phyloP scores from a whole-genome alignment of 352 stramenopile genomes.

The Phytophthora quininea region DNA sequence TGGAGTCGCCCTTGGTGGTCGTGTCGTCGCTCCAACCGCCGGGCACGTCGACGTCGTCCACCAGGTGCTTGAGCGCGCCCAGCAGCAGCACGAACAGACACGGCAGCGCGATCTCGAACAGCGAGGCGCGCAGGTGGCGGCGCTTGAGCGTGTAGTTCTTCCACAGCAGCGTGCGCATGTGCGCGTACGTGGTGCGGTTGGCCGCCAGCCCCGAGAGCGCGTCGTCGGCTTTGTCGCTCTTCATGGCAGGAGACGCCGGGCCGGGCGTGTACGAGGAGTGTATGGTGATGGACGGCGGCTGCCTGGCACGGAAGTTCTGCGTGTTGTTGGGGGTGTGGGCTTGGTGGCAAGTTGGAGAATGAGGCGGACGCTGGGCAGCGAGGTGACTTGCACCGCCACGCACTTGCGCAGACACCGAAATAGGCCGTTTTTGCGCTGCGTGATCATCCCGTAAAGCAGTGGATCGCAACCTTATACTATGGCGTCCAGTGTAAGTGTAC shows the following conservation, averaged over 20 bases:
- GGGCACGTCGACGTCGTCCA: slow-evolving; percentile 50
- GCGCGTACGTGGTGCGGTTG: slow-evolving; percentile 20
- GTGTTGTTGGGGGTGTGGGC: not conserved
- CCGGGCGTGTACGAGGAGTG: not conserved
- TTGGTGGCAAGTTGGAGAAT: not conserved
- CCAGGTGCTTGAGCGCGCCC: slow-evolving; percentile 53
- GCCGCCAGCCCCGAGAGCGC: slow-evolving; percentile 5
- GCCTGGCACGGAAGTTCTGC: no score
- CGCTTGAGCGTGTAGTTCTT: slow-evolving; percentile 75
- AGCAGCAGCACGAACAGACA: slow-evolving; percentile 65
- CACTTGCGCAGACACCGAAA: not conserved
- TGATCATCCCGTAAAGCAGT: no score
- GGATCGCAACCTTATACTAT: no score
- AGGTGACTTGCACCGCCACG: not conserved
- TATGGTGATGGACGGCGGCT: not conserved
- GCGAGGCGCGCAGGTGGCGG: slow-evolving; percentile 46
- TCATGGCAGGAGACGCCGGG: slow-evolving; percentile 8
- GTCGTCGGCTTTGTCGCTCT: slow-evolving; percentile 3
- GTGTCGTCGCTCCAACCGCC: slow-evolving; percentile 48
- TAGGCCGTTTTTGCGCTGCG: no score
- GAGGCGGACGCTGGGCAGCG: not conserved
- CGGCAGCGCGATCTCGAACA: slow-evolving; percentile 56
- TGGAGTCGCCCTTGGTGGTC: not conserved
- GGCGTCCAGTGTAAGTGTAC: no score
- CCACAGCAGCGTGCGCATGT: slow-evolving; percentile 53